phyloP scores from a whole-genome alignment of 2,329 filamentous ascomycete species.

The Mollisia scopiformis region DNA sequence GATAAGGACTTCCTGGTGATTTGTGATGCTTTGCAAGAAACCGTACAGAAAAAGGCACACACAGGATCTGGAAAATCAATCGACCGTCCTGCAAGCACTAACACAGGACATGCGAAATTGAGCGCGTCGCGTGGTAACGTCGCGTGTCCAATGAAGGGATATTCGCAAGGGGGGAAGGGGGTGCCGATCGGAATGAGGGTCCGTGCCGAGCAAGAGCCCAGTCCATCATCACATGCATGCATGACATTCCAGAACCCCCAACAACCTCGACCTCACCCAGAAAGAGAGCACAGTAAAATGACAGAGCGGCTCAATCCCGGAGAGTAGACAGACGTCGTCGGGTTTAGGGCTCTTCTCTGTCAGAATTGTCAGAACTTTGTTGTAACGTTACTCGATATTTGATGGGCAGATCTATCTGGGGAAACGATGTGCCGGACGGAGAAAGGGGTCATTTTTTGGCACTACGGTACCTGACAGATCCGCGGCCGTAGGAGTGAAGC shows the following conservation, averaged over 20 bases:
- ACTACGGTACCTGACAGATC: not conserved
- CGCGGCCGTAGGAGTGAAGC: not conserved
- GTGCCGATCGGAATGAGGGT: not conserved
- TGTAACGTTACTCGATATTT: not conserved
- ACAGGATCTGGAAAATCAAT: not conserved
- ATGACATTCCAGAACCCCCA: too few species aligned
- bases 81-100: not conserved
- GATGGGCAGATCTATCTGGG: not conserved
- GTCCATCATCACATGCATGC: not conserved
- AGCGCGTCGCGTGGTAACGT: conserved; percentile 1
- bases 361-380: not conserved
- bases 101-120: not conserved
- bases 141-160: conserved; percentile 2
- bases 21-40: too few species aligned
- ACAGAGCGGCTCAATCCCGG: not conserved
- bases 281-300: not conserved
- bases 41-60: not conserved
- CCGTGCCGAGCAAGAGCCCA: not conserved
- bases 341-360: not conserved
- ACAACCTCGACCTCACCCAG: too few species aligned
- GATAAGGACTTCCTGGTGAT: too few species aligned
- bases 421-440: not conserved
- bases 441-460: conserved; percentile 1
- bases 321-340: too few species aligned
- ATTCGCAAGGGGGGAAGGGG: not conserved